Percentiles rank a stretch among this genome's conserved stretches.
Evolutionary conservation across 768 basidiomycete species (phyloP).

Genomic region (Pulveroboletus ravenelii): DNA sequence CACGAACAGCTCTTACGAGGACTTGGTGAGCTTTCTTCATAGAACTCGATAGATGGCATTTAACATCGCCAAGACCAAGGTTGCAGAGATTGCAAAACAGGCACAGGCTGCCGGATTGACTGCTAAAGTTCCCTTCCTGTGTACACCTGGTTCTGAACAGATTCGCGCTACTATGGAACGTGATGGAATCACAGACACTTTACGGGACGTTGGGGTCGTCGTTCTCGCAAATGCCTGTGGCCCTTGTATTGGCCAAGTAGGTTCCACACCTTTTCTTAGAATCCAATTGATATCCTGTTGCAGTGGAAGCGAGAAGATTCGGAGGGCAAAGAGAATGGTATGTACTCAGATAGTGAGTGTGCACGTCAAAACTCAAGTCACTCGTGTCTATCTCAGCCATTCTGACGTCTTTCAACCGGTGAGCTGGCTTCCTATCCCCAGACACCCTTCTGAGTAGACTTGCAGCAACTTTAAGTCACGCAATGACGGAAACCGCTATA

Average conservation of each 20-base stretch:
- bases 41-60: neutral
- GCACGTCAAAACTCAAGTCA: slow-evolving; percentile 3
- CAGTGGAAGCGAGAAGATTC: slow-evolving; percentile 93
- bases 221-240: slow-evolving; percentile 98
- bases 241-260: slow-evolving; percentile 93
- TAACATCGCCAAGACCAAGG: slow-evolving; percentile 61
- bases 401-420: slow-evolving; percentile 93
- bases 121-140: slow-evolving; percentile 81
- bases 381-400: slow-evolving; percentile 54
- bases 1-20: slow-evolving; percentile 97
- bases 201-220: slow-evolving; percentile 87
- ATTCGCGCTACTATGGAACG: slow-evolving; percentile 97
- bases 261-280: slow-evolving; percentile 10
- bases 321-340: slow-evolving; percentile 87
- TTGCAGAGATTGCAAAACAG: slow-evolving; percentile 86
- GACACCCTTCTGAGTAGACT: neutral
- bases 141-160: slow-evolving; percentile 90
- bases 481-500: slow-evolving; percentile 91
- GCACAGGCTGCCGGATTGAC: slow-evolving; percentile 80
- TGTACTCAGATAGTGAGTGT: slow-evolving; percentile 10
- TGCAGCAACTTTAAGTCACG: slow-evolving; percentile 81
- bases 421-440: slow-evolving; percentile 29
- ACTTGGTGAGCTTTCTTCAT: slow-evolving; percentile 55
- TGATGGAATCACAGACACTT: slow-evolving; percentile 74
- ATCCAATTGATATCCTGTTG: slow-evolving; percentile 6